These are phyloP conservation scores for Ajuga chamaepitys DNA, from an alignment of 257 asterid species.

Conservation along the genomic window DNA sequence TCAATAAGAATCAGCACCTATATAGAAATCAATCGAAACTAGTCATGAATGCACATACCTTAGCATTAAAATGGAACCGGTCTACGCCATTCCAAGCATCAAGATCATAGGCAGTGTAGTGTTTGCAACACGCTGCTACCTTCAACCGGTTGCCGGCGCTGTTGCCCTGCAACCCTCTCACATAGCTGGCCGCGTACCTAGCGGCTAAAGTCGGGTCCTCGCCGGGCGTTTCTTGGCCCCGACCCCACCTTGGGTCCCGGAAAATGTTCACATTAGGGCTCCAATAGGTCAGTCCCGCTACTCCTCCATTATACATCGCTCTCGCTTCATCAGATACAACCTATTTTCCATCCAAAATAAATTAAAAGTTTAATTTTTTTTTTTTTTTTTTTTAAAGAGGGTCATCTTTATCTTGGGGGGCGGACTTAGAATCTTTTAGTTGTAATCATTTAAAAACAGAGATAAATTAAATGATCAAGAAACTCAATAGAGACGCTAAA, in stretches of 20 bases:
- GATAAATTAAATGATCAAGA: too few species aligned
- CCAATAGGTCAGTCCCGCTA: slow-evolving; percentile 78
- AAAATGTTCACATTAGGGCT: slow-evolving; percentile 91
- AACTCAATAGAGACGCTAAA: too few species aligned
- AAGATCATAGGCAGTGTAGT: slow-evolving; percentile 84
- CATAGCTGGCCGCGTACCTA: slow-evolving; percentile 59
- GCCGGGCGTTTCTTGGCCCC: slow-evolving; percentile 91
- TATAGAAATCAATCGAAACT: too few species aligned
- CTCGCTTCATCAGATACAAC: slow-evolving; percentile 88
- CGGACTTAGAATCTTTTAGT: too few species aligned
- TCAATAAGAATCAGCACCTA: too few species aligned
- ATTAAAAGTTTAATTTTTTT: background rate
- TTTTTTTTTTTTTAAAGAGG: too few species aligned
- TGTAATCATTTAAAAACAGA: too few species aligned
- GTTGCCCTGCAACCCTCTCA: slow-evolving; percentile 64
- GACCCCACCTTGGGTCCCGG: slow-evolving; percentile 88
- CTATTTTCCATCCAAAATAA: slow-evolving; percentile 16
- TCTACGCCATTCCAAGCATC: slow-evolving; percentile 71
- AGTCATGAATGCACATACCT: slow-evolving; percentile 24
- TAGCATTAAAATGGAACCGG: slow-evolving; percentile 76
- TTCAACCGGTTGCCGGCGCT: slow-evolving; percentile 35
- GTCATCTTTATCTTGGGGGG: too few species aligned
- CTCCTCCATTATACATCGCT: slow-evolving; percentile 89
- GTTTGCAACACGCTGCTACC: slow-evolving; percentile 92
- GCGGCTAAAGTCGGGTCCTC: slow-evolving; percentile 72